Conservation (phyloP, 345 rosid species). For the thale cress (Arabidopsis thaliana) region DNA sequence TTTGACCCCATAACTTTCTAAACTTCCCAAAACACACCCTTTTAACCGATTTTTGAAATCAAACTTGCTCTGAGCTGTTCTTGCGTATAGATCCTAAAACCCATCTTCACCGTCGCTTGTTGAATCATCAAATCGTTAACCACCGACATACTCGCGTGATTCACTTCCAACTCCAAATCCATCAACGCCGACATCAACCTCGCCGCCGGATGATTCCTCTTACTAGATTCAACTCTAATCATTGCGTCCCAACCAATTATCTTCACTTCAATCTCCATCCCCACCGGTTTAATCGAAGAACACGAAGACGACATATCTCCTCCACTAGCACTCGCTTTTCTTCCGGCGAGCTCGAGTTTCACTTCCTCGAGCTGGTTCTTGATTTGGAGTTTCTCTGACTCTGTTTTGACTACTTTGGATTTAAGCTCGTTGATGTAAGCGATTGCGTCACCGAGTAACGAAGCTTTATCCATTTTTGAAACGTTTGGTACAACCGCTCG, state of each 20-base stretch:
- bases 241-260: conserved; percentile 91
- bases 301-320: conserved; percentile 26
- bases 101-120: conserved; percentile 97
- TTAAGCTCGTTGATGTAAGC: conserved; percentile 85
- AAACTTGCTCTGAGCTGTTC: conserved; percentile 81
- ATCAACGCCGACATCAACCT: conserved; percentile 87
- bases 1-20: conserved; percentile 25
- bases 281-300: conserved; percentile 49
- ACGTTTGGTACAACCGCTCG: conserved; percentile 97
- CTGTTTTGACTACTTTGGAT: conserved; percentile 60
- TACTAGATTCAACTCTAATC: conserved; percentile 78
- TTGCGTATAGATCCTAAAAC: conserved; percentile 74
- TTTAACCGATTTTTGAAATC: conserved; percentile 64
- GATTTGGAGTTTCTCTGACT: conserved; percentile 65
- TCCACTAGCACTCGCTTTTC: conserved; percentile 30
- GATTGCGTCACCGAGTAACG: conserved; percentile 90
- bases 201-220: conserved; percentile 93
- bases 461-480: conserved; percentile 97
- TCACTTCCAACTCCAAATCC: conserved; percentile 90
- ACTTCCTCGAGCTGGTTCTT: conserved; percentile 67
- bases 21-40: background rate
- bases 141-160: conserved; percentile 93
- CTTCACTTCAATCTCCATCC: conserved; percentile 90
- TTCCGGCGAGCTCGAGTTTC: conserved; percentile 54
- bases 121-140: conserved; percentile 98